Evolutionary conservation across 805 yeast species (phyloP), one percentile per base, ranked within the genome.

Genomic region (Wickerhamiella azyma): DNA sequence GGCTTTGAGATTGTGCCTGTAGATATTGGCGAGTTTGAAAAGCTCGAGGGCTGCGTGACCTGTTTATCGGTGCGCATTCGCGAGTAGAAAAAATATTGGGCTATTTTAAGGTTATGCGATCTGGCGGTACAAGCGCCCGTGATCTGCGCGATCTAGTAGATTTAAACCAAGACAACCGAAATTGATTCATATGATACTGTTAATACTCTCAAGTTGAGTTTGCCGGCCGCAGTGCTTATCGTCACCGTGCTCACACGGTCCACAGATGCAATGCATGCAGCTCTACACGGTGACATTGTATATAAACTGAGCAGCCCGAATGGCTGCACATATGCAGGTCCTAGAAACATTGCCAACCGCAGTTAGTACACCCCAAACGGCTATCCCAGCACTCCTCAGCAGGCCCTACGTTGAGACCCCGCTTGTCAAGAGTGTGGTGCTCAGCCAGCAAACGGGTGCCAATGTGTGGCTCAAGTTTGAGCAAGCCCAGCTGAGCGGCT

Each of bases 401-500:
- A 36, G 38, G 5, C 47, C 47, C n/a, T 45, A 59, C 47, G 46
- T 57, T 38, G 94, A 86, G 51, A 75, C 94, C 0, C 96, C 96
- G 10, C 67, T 85, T 29, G 70, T 81, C 1, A 69, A 71, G 45
- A 94, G 94, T 0, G 71, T 77, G 9, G 77, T 83, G 26, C 66
- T 88, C 37, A 81, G 94, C 0, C 79, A 78, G 48, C 77, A 73
- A 53, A 70, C 77, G 21, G 80, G 79, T 36, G 71, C 94, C 43
- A 79, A 78, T 44, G 81, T 88, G 8, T 69, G 72, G 49, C 66
- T 86, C 55, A 88, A 88, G 58, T 72, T 95, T 56, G 97, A 88
- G 58, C 94, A 83, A 53, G 68, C 84, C 26, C 71, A 85, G 42
- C 95, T 96, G 0, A 94, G 88, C 1, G 92, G 92, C 57, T 84